These are phyloP conservation scores for Xanthoconium stramineum DNA, from an alignment of 768 basidiomycete species.

Conservation along the genomic window DNA sequence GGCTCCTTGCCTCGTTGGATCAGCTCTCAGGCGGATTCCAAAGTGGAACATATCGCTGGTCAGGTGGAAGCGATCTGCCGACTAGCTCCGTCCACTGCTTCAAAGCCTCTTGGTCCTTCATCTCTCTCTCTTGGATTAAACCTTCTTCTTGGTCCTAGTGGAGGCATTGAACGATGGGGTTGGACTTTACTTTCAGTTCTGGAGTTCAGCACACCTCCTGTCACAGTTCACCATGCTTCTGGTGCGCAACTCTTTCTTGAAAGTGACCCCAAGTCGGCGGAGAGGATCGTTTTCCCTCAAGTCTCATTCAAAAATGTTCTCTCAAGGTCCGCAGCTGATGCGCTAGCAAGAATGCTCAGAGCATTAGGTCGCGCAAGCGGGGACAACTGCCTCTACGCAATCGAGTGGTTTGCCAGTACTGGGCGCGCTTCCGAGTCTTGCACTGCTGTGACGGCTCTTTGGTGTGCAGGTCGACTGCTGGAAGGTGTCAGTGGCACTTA, in stretches of 20 bases:
- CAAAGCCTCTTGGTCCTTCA: conserved; percentile 28
- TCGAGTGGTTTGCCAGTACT: conserved; percentile 77
- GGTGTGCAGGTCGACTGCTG: conserved; percentile 76
- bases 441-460: conserved; percentile 67
- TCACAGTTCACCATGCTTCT: conserved; percentile 46
- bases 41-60: conserved; percentile 63
- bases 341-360: conserved; percentile 70
- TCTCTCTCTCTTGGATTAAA: conserved; percentile 53
- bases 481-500: conserved; percentile 62
- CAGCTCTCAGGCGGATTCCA: conserved; percentile 65
- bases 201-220: conserved; percentile 59
- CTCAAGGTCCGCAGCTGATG: conserved; percentile 46
- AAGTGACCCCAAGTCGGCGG: conserved; percentile 35
- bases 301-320: conserved; percentile 53
- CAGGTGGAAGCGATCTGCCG: conserved; percentile 71
- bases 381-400: conserved; percentile 66
- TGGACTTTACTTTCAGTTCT: conserved; percentile 82
- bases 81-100: conserved; percentile 29
- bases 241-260: conserved; percentile 59
- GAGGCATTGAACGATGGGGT: conserved; percentile 90
- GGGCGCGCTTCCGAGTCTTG: conserved; percentile 42
- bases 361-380: conserved; percentile 67
- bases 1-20: conserved; percentile 70
- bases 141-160: conserved; percentile 72
- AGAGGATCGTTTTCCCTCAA: conserved; percentile 52